Base-by-base conservation (phyloP, 192 early-diverging fungal species). In the Jimgerdemannia flammicorona region DNA sequence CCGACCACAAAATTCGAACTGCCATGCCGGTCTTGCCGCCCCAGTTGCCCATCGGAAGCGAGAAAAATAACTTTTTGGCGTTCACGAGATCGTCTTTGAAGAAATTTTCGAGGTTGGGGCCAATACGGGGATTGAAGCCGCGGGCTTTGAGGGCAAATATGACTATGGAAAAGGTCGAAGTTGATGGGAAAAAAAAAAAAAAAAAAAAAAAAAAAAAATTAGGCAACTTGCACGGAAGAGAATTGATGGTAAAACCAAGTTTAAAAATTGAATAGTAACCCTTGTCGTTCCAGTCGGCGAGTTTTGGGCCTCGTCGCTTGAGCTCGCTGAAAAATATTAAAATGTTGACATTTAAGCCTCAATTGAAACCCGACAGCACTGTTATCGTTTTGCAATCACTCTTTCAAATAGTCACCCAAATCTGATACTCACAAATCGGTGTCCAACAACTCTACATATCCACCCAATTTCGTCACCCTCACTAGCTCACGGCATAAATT, bases 391-490 rank as follows among this genome's bases (percentile, higher is more conserved):
- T 29, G 29, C 29, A 29, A 29, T 29, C 29, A 1, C 29, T 29
- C 29, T 29, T 29, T 29, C 29, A 29, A 29, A 29, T 29, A 29
- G 29, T 29, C 29, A 29, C 29, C 29, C 29, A 29, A 29, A 29
- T 29, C 29, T 29, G 14, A 70, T 20, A 66, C 72, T 73, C 42
- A 73, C 72, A 64, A 73, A 41, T 73, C 72, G 4, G 72, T 66
- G 29, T 73, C 72, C 9, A 73, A 67, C 42, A 73, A 64, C 41
- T 73, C 72, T 9, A 73, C 40, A 17, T 73, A 73, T 2, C 64
- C 72, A 18, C 67, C 67, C n/a, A 67, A 73, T 39, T 73, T 73
- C 4, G 72, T 66, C 20, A 73, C 72, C 7, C 72, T n/a, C 42
- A 66, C 20, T 8, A 73, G 43, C 29, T 73, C 72, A 44, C 40